Evolutionary conservation across 306 rosid species (phyloP).

Genomic region (Trifolium subterraneum): DNA sequence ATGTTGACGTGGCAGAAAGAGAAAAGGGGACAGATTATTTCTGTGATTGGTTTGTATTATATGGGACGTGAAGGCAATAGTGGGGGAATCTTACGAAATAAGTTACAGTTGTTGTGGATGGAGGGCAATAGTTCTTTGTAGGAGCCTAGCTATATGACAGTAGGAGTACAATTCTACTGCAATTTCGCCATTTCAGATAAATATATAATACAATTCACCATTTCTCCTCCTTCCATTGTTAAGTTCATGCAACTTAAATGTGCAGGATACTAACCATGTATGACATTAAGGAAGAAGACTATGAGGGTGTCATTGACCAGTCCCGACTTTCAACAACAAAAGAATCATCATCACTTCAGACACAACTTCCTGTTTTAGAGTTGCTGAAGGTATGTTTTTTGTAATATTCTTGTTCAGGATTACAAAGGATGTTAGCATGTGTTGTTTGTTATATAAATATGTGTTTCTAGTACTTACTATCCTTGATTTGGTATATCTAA

Average conservation of each 20-base stretch:
- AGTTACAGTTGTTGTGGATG: not conserved
- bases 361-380: constrained; percentile 86
- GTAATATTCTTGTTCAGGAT: constrained; percentile 20
- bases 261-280: constrained; percentile 87
- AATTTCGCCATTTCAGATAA: not conserved
- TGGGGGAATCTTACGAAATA: not conserved
- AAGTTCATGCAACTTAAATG: constrained; percentile 4
- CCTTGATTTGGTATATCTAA: constrained; percentile 31
- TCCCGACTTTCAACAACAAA: constrained; percentile 67
- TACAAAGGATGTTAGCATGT: constrained; percentile 12
- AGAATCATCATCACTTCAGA: constrained; percentile 74
- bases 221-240: not conserved
- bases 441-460: not conserved
- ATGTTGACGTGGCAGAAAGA: not conserved
- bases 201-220: not conserved
- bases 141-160: not conserved
- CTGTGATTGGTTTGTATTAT: not conserved
- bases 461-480: constrained; percentile 17
- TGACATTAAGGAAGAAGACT: constrained; percentile 82
- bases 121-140: not conserved
- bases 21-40: not conserved
- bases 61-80: not conserved
- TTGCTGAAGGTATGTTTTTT: constrained; percentile 74
- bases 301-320: constrained; percentile 66
- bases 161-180: not conserved